Base-by-base conservation (phyloP, 1,284 basidiomycete genomes). In the Prillingera fragicola region DNA sequence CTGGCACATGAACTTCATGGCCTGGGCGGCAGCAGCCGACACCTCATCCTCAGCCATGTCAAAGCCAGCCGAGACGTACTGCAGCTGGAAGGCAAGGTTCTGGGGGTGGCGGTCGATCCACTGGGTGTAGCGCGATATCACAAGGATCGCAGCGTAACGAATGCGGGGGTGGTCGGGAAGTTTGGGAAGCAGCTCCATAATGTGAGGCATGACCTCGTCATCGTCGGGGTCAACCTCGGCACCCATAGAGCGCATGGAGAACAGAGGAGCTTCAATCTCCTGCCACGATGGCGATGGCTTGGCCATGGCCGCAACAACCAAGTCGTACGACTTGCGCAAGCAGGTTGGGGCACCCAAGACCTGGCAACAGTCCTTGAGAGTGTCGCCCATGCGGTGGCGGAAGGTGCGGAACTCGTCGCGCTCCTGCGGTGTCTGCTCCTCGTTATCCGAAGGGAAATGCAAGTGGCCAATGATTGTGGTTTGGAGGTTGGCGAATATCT, bases 221-320 rank as follows among this genome's bases (percentile, higher is more conserved):
- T 98, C 92, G 29, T 78, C 74, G 8, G 82, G 76, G 60, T 96
- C 86, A 17, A 97, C 80, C 69, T 95, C 84, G 7, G 90, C 91
- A 17, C 95, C 95, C 90, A 99, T 98, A 4, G 92, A 91, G 38
- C 95, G 80, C 84, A 99, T 85, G 12, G 92, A 90, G 73, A 99
- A 99, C 29, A 99, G 73, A 1, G 95, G 95, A 1, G 95, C 95
- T 69, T 99, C 95, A 40, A 99, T 84, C 62, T 90, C 89, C 70
- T 98, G 95, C 95, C 95, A 99, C 19, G 83, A 80, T 21, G 67
- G 65, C 21, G 61, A 58, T 6, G 60, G 56, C 37, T 68, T 68
- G 22, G 55, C 48, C 47, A 97, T 76, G 3, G 86, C 85, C 1
- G 74, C 67, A 17, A 83, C 81, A 54, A 97, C 85, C 65, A 89